Conservation (phyloP, 2,329 filamentous ascomycete genomes). For the Graphilbum fragrans region DNA sequence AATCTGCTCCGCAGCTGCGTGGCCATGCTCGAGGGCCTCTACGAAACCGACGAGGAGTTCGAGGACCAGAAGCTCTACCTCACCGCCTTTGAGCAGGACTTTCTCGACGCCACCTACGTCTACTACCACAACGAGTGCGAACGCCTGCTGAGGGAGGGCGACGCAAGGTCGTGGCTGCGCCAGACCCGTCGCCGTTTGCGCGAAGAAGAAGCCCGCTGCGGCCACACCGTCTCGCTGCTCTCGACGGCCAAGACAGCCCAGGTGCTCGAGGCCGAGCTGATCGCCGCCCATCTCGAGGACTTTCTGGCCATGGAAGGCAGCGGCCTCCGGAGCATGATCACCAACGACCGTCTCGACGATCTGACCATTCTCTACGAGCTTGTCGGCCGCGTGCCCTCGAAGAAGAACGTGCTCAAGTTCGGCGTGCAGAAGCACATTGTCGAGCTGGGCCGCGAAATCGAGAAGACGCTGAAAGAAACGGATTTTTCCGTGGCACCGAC, state of each 20-base stretch:
- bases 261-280: slow-evolving; percentile 73
- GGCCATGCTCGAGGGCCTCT: slow-evolving; percentile 81
- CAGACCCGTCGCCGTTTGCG: slow-evolving; percentile 61
- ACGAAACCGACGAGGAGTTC: slow-evolving; percentile 67
- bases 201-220: slow-evolving; percentile 75
- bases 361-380: slow-evolving; percentile 72
- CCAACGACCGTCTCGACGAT: slow-evolving; percentile 72
- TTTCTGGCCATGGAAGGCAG: slow-evolving; percentile 76
- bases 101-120: slow-evolving; percentile 53
- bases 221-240: slow-evolving; percentile 63
- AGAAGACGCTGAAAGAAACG: slow-evolving; percentile 46
- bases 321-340: slow-evolving; percentile 79
- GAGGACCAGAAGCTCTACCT: slow-evolving; percentile 75
- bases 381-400: slow-evolving; percentile 62
- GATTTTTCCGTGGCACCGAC: slow-evolving; percentile 23
- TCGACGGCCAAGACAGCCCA: slow-evolving; percentile 61
- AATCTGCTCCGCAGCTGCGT: slow-evolving; percentile 70
- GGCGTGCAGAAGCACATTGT: slow-evolving; percentile 65
- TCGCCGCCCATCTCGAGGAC: slow-evolving; percentile 64
- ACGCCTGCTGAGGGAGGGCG: slow-evolving; percentile 60
- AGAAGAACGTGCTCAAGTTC: slow-evolving; percentile 56
- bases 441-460: slow-evolving; percentile 72
- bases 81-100: slow-evolving; percentile 68
- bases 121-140: slow-evolving; percentile 74
- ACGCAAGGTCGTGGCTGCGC: slow-evolving; percentile 72